Conservation (phyloP, 306 rosid species). For the Morella rubra region DNA sequence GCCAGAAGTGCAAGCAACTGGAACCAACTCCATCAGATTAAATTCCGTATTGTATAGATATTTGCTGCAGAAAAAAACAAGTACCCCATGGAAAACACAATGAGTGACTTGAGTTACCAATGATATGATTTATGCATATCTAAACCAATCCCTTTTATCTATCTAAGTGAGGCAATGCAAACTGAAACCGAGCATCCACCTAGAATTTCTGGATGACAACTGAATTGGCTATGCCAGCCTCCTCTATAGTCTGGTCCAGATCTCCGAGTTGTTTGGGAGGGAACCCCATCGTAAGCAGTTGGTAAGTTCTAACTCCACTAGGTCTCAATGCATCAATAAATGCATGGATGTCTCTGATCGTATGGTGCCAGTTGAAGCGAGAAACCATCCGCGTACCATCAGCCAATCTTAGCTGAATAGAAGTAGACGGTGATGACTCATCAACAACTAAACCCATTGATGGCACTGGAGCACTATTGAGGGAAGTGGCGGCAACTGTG, state of each 20-base stretch:
- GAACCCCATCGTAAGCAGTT: conserved; percentile 88
- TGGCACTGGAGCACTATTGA: conserved; percentile 51
- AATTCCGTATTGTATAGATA: not conserved
- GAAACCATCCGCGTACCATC: conserved; percentile 97
- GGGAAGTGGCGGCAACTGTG: conserved; percentile 29
- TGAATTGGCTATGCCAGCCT: conserved; percentile 89
- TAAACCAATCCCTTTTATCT: not conserved
- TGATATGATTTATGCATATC: not conserved
- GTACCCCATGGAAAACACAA: no score
- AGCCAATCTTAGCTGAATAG: conserved; percentile 88
- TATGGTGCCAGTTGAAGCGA: conserved; percentile 83
- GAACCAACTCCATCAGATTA: not conserved
- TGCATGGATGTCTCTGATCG: conserved; percentile 74
- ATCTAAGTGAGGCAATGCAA: not conserved
- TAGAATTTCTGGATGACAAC: conserved; percentile 76
- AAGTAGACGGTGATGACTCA: conserved; percentile 68
- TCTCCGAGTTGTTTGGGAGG: conserved; percentile 92
- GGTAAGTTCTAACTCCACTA: conserved; percentile 66
- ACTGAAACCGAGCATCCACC: conserved; percentile 17
- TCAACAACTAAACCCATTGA: conserved; percentile 67
- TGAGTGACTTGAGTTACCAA: not conserved
- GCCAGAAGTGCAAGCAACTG: not conserved
- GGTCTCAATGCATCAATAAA: conserved; percentile 94
- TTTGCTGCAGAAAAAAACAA: not conserved
- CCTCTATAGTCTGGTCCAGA: conserved; percentile 82